These are phyloP conservation scores for Microsporum ferrugineum DNA, from an alignment of 2,329 filamentous ascomycete genomes.

Conservation along the genomic window DNA sequence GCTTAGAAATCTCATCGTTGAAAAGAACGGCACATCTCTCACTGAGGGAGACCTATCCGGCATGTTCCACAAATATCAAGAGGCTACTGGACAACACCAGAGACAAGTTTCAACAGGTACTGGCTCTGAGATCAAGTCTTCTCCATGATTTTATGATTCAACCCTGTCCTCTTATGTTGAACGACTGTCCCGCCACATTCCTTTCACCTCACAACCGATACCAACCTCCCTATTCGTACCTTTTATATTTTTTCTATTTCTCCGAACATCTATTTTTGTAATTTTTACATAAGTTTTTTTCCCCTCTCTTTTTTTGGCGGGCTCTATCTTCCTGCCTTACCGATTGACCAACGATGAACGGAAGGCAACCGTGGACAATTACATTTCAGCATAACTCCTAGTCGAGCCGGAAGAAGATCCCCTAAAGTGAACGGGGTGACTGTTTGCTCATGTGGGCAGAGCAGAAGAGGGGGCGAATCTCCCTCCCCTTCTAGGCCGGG, in stretches of 20 bases:
- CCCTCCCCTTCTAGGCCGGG: not conserved
- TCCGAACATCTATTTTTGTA: not conserved
- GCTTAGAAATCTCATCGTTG: conserved; percentile 67
- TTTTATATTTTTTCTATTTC: not conserved
- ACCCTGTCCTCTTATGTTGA: too few species aligned
- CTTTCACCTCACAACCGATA: not conserved
- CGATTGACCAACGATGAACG: not conserved
- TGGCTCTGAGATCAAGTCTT: not conserved
- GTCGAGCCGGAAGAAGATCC: not conserved
- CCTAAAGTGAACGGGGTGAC: not conserved
- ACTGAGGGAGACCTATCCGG: conserved; percentile 32
- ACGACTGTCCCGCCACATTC: not conserved
- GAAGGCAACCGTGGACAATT: not conserved
- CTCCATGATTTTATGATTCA: not conserved
- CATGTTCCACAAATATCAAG: conserved; percentile 32
- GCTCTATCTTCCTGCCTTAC: not conserved
- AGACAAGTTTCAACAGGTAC: not conserved
- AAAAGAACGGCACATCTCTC: conserved; percentile 54
- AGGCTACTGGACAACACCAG: conserved; percentile 14
- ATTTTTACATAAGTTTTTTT: not conserved
- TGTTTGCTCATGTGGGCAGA: not conserved
- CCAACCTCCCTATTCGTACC: not conserved
- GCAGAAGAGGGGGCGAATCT: not conserved
- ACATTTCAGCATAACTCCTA: not conserved
- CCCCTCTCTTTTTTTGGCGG: not conserved